These are phyloP conservation scores for Saposhnikovia divaricata DNA, from an alignment of 129 eudicot species.

Conservation along the genomic window DNA sequence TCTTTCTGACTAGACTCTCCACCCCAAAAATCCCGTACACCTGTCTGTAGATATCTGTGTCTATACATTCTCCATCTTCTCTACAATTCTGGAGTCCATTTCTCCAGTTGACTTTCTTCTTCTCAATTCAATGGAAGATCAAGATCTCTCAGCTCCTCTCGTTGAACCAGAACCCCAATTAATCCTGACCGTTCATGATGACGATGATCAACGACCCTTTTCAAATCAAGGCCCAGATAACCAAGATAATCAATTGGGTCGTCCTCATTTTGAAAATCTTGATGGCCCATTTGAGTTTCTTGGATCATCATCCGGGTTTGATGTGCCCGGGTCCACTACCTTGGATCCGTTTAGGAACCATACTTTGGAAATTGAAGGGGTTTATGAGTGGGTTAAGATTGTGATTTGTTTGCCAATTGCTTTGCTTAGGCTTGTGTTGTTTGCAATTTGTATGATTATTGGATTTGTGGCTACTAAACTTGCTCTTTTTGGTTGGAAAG, in stretches of 20 bases:
- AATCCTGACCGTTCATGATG: constrained; percentile 42
- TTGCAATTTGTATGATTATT: constrained; percentile 45
- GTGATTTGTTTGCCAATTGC: constrained; percentile 56
- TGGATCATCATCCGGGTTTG: constrained; percentile 53
- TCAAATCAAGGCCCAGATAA: background rate
- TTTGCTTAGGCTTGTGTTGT: constrained; percentile 49
- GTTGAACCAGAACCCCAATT: constrained; percentile 31
- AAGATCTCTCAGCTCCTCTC: constrained; percentile 34
- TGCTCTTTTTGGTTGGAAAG: constrained; percentile 83
- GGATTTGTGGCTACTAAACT: constrained; percentile 61
- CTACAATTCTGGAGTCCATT: background rate
- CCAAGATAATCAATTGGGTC: background rate
- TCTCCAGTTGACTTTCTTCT: background rate
- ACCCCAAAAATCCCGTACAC: background rate
- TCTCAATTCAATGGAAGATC: constrained; percentile 23
- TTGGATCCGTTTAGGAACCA: constrained; percentile 81
- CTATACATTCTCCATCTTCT: background rate
- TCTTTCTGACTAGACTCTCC: background rate
- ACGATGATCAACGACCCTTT: constrained; percentile 8
- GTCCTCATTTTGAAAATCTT: constrained; percentile 12
- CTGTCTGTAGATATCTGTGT: background rate
- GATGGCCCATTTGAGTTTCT: constrained; percentile 47
- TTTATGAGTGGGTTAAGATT: constrained; percentile 88
- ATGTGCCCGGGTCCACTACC: constrained; percentile 41
- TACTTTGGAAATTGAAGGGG: constrained; percentile 57